Base-by-base conservation (phyloP, 345 rosid genomes). In the Sisymbrium altissimum region DNA sequence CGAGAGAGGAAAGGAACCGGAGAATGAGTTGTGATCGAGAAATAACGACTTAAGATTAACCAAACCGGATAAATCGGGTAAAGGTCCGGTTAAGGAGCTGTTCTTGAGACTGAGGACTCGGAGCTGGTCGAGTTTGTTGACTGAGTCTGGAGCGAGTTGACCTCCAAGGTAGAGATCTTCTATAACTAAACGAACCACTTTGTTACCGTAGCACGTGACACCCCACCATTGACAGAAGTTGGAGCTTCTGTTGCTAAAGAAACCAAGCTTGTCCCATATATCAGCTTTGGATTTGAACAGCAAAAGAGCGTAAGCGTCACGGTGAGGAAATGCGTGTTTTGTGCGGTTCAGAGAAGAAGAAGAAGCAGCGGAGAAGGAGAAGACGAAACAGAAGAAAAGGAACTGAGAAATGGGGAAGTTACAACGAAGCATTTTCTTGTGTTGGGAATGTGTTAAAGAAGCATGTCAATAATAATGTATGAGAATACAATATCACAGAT, bases 51-150 rank as follows among this genome's bases (percentile, higher is more conserved):
- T 93, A 77, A 93, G 91, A 66, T 89, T 91, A 72, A 77, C 9
- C 53, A 93, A 89, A 4, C 64, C 64, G 25, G 98, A 91, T 7
- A 91, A 78, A 64, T 93, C 95, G 0, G 98, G 98, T 49, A 91
- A 68, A 17, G 86, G 82, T 3, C 97, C 98, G 62, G 83, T 77
- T 66, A 93, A 87, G 6, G 97, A 91, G 84, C 63, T 83, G 88
- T 88, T 91, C 44, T 89, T 91, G 27, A 93, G 95, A 73, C 94
- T 83, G 44, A 93, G 85, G 57, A 93, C 97, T 3, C 98, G 91
- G 19, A 93, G 96, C 85, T 93, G 91, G 82, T 81, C 91, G 44
- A 93, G 96, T 33, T 69, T 77, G 46, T 86, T 77, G 68, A 93
- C 52, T 3, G 96, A 81, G 81, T 80, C 62, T 44, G 89, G 74